These are phyloP conservation scores for Protea cynaroides DNA, from an alignment of 164 flowering plant genomes.

Conservation along the genomic window DNA sequence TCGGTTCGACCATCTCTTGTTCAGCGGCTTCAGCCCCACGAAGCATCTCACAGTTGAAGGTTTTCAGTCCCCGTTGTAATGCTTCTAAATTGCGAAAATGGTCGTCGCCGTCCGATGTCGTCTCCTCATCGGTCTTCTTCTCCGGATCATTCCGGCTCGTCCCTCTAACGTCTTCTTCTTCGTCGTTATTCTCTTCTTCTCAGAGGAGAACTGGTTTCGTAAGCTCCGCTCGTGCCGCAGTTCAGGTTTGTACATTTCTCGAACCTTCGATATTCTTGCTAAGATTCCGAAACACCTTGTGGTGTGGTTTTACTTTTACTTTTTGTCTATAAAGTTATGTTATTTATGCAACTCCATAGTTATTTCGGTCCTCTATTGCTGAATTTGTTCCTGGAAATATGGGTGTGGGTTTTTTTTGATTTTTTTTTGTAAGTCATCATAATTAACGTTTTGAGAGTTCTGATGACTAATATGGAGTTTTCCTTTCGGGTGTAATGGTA, in stretches of 20 bases:
- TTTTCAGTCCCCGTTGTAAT: slow-evolving; percentile 12
- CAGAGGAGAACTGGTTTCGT: slow-evolving; percentile 16
- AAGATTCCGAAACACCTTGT: not conserved
- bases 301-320: not conserved
- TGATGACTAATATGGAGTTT: not conserved
- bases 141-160: slow-evolving; percentile 24
- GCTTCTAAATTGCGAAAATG: slow-evolving; percentile 17
- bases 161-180: slow-evolving; percentile 16
- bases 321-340: not conserved
- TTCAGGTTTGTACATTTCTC: slow-evolving; percentile 29
- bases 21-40: slow-evolving; percentile 15
- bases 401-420: too few species aligned
- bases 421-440: too few species aligned
- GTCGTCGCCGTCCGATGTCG: slow-evolving; percentile 12
- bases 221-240: slow-evolving; percentile 33
- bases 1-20: slow-evolving; percentile 15
- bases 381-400: not conserved
- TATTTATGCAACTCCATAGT: not conserved
- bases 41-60: slow-evolving; percentile 12
- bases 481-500: slow-evolving; percentile 4
- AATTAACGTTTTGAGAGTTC: too few species aligned
- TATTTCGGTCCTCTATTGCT: not conserved
- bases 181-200: slow-evolving; percentile 8
- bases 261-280: not conserved
- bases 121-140: slow-evolving; percentile 26